Evolutionary conservation across 2,329 filamentous ascomycete species (phyloP), one percentile per base, ranked within the genome.

Genomic region (Alternaria angustiovoidea): DNA sequence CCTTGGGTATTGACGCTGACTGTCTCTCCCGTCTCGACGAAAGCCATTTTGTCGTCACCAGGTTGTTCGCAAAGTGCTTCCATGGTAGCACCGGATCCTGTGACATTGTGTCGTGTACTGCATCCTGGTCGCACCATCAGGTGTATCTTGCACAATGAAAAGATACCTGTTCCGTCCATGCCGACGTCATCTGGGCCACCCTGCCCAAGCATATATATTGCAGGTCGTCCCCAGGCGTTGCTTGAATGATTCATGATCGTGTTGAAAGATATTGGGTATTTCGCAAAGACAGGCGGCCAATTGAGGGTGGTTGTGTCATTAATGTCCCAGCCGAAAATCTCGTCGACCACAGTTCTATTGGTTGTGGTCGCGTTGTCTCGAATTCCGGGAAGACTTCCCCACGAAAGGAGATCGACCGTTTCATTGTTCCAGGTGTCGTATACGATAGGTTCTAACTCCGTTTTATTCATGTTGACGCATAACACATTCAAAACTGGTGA

Each of bases 401-500:
- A 70, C 20, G 65, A 62, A n/a, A 62, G 62, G 14, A 73, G 65
- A 18, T 70, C 66, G 7, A 78, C 67, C 0, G 11, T 6, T 3
- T 69, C 66, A 5, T 83, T 57, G 0, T 86, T 85, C 89, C 89
- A 93, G 2, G 76, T 64, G 0, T 82, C 82, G 61, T 89, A 93
- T 0, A 94, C 80, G 2, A 94, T 77, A 0, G 91, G 91, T 0
- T 71, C 75, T 2, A 94, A 76, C 54, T 92, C 89, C 0, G 81
- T 68, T 20, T 74, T 58, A 0, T 83, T 82, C 81, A 93, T 82
- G 42, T 91, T 90, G 1, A 85, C 89, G 67, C 92, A 95, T 32
- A 93, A 76, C 0, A 92, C 89, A 63, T 94, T 92, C 44, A 94
- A 78, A 0, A 86, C 83, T 0, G 91, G 91, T 0, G 88, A 90